Evolutionary conservation across 1,139 yeast species (phyloP), one percentile per base, ranked within the genome.

Genomic region (Trichomonascaceae sp.): DNA sequence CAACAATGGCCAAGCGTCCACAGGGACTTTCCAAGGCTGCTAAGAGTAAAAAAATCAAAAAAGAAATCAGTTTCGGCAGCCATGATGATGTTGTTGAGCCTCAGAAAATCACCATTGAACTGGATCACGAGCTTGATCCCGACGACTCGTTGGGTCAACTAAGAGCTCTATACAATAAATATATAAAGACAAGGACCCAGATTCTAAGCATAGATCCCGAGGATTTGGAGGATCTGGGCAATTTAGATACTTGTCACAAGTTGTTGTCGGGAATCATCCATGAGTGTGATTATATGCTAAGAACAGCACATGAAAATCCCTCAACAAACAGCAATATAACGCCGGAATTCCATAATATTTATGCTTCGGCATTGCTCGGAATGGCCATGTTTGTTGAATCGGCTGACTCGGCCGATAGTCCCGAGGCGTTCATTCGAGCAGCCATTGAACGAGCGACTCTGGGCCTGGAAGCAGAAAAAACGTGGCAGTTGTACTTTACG

Each of bases 261-360:
- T 55, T 89, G 44, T 72, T 90, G 52, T 87, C 90, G 63, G 98
- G 97, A 30, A 79, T 93, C 4, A 81, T 93, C 19, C 96, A 93
- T 64, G 98, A 93, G 68, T 87, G 96, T 70, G 97, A 91, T 65
- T 73, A 96, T 49, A 68, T 89, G 45, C 74, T 89, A 61, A 77
- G 96, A 62, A 66, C 72, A 54, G 62, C 67, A 45, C 70, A 56
- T 22, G 55, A 69, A 24, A 66, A 63, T 2, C 64, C 67, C 19
- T 53, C 53, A 38, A 43, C 47, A 24, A 36, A 27, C 44, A n/a
- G 10, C 19, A 43, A 45, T 9, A 44, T 50, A 9, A 81, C 84
- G 15, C 83, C 82, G 18, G 75, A 74, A 49, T 88, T 89, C 69
- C 87, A 88, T 66, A 73, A 84, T 8, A 80, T 86, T 36, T 91